These are phyloP conservation scores for Solanum arcanum DNA, from an alignment of 257 asterid genomes.

Conservation along the genomic window DNA sequence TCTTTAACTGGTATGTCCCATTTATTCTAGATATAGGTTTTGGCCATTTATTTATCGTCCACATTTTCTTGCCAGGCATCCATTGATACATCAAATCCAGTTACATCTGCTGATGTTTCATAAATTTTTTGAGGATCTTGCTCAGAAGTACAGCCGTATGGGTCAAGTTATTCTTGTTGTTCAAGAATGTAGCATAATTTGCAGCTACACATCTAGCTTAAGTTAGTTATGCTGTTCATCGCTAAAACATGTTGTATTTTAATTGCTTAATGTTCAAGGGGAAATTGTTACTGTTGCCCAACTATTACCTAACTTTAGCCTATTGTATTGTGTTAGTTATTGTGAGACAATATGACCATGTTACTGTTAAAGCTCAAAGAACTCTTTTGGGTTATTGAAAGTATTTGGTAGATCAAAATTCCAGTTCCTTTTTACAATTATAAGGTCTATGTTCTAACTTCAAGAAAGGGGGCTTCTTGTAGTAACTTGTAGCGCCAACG, in stretches of 20 bases:
- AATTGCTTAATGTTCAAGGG: neutral
- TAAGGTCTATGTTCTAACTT: neutral
- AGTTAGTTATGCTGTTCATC: neutral
- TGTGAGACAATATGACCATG: neutral
- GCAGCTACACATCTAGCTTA: neutral
- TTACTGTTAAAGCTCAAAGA: neutral
- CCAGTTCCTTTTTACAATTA: neutral
- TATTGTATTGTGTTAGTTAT: neutral
- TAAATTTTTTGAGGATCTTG: slow-evolving; percentile 54
- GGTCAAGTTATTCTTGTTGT: slow-evolving; percentile 3
- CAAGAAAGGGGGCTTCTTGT: neutral
- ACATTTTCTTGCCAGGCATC: slow-evolving; percentile 23
- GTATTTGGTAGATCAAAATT: neutral
- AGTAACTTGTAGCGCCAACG: neutral
- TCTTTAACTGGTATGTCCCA: neutral
- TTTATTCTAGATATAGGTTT: neutral
- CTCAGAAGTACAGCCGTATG: slow-evolving; percentile 38
- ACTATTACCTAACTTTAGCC: neutral
- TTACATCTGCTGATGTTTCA: slow-evolving; percentile 55
- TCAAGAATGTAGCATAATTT: neutral
- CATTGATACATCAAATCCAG: slow-evolving; percentile 41
- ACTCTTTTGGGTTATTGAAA: neutral
- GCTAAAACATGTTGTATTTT: neutral
- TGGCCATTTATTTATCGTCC: neutral
- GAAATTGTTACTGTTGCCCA: neutral